Percentiles rank a stretch among this genome's conserved stretches.
phyloP scores from a whole-genome alignment of 1,284 basidiomycete species.

The Ustilago shanxiensis region DNA sequence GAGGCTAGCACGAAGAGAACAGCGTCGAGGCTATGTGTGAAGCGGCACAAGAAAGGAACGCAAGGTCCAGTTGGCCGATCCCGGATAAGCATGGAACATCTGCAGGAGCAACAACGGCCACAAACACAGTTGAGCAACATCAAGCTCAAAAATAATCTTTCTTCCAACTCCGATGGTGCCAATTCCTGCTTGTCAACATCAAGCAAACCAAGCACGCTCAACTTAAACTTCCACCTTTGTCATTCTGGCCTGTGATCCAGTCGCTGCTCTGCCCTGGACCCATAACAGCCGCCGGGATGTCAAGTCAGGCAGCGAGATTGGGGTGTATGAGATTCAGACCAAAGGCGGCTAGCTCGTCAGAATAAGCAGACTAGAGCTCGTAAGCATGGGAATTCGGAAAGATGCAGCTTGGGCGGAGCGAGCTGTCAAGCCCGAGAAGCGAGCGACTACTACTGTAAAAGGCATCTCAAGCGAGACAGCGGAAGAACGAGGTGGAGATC shows the following conservation, averaged over 20 bases:
- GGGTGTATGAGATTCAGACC: neutral
- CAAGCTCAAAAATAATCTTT: constrained; percentile 3
- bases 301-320: neutral
- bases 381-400: constrained; percentile 8
- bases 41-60: neutral
- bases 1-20: neutral
- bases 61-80: constrained; percentile 1
- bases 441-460: too few species aligned
- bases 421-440: constrained; percentile 7
- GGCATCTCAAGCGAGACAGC: neutral
- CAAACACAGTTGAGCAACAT: neutral
- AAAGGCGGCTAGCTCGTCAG: constrained; percentile 5
- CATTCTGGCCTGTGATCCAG: neutral
- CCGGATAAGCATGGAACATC: neutral
- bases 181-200: neutral
- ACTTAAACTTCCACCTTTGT: too few species aligned
- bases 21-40: neutral
- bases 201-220: neutral
- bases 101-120: neutral
- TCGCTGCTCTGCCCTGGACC: constrained; percentile 1
- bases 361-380: constrained; percentile 2
- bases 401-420: constrained; percentile 1
- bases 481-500: too few species aligned
- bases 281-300: neutral
- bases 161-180: constrained; percentile 2